A percentile compares a stretch with the other conserved stretches of the same genome.
These are phyloP conservation scores for Omphalotus olearius DNA, from an alignment of 1,284 basidiomycete species.

Conservation along the genomic window DNA sequence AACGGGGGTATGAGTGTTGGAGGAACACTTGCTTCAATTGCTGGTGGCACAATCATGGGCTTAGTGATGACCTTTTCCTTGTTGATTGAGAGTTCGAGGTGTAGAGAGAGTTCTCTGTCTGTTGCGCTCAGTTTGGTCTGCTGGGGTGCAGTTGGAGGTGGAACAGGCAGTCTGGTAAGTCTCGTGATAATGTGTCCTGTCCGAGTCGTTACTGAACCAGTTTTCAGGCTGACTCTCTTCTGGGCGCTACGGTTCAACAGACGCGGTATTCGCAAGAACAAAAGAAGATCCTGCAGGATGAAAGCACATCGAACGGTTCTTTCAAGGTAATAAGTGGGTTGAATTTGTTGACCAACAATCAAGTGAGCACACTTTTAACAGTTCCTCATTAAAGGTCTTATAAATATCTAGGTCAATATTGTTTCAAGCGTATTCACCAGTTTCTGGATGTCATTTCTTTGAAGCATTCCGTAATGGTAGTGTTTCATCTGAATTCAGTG, in stretches of 20 bases:
- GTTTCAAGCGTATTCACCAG: constrained; percentile 13
- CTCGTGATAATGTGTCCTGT: background rate
- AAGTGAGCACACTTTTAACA: constrained; percentile 37
- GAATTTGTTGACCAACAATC: constrained; percentile 78
- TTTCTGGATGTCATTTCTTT: constrained; percentile 10
- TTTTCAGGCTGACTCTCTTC: constrained; percentile 71
- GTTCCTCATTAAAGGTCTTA: background rate
- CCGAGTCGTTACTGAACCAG: background rate
- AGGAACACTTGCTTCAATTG: constrained; percentile 71
- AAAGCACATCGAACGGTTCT: constrained; percentile 24
- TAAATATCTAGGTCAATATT: constrained; percentile 11
- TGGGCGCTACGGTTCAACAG: constrained; percentile 86
- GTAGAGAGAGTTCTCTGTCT: constrained; percentile 31
- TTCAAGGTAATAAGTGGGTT: constrained; percentile 66
- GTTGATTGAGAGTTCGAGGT: constrained; percentile 55
- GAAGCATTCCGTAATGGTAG: background rate
- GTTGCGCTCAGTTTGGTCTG: constrained; percentile 42
- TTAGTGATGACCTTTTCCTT: constrained; percentile 55
- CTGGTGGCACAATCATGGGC: constrained; percentile 76
- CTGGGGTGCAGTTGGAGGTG: constrained; percentile 65
- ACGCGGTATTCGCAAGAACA: constrained; percentile 69
- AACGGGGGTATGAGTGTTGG: constrained; percentile 82
- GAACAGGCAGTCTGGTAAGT: constrained; percentile 73
- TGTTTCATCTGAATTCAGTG: background rate
- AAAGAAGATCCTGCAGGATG: constrained; percentile 68